These are phyloP conservation scores for Phytophthora macrochlamydospora DNA, from an alignment of 352 stramenopile genomes.

Conservation along the genomic window DNA sequence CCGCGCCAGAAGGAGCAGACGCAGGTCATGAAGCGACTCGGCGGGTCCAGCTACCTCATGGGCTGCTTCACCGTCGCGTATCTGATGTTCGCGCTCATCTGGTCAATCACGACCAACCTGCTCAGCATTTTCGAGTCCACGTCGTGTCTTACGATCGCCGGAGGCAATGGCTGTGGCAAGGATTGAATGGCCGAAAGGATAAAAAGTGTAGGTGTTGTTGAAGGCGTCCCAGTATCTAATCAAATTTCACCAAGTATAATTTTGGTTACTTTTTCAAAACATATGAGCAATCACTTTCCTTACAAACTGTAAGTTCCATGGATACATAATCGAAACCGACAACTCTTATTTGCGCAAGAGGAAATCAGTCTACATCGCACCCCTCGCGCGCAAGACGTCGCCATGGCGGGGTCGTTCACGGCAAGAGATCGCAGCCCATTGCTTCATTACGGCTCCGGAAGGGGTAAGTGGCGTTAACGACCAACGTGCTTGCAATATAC, in stretches of 20 bases:
- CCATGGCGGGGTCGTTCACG: constrained; percentile 14
- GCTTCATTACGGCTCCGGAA: constrained; percentile 65
- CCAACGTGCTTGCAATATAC: not conserved
- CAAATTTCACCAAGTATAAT: not conserved
- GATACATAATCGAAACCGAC: constrained; percentile 3
- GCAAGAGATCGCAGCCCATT: constrained; percentile 59
- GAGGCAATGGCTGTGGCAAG: constrained; percentile 45
- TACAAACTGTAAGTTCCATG: not conserved
- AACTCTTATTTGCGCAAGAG: constrained; percentile 4
- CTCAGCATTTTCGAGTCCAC: constrained; percentile 66
- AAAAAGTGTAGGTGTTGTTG: not conserved
- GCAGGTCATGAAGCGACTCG: constrained; percentile 66
- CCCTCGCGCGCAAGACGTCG: constrained; percentile 9
- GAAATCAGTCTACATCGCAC: constrained; percentile 17
- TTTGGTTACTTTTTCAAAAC: not conserved
- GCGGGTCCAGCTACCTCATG: constrained; percentile 59
- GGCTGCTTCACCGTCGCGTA: constrained; percentile 48
- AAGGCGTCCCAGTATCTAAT: not conserved
- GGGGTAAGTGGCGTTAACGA: constrained; percentile 14
- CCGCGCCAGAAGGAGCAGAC: constrained; percentile 71
- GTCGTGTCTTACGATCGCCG: constrained; percentile 56
- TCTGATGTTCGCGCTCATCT: constrained; percentile 51
- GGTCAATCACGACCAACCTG: constrained; percentile 62
- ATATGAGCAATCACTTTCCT: constrained; percentile 8
- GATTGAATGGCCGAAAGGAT: not conserved